phyloP scores from a whole-genome alignment of 805 yeast genomes.

The Wickerhamiella domercqiae region DNA sequence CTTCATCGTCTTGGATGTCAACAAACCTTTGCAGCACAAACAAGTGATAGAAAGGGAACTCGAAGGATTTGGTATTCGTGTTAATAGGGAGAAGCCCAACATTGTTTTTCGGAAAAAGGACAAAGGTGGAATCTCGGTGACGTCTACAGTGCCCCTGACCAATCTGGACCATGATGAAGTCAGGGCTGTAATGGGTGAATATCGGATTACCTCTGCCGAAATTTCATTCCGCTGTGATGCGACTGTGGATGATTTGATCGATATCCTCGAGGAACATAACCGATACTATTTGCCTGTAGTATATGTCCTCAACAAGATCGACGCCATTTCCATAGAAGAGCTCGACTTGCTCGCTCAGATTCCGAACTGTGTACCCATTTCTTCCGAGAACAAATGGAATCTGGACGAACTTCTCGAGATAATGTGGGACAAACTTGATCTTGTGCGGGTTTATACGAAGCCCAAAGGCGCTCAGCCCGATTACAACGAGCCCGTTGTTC shows the following conservation, averaged over 20 bases:
- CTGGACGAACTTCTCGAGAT: conserved; percentile 82
- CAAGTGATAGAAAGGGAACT: conserved; percentile 85
- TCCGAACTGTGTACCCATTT: conserved; percentile 94
- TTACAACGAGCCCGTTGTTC: conserved; percentile 85
- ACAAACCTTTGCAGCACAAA: conserved; percentile 89
- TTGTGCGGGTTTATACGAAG: conserved; percentile 92
- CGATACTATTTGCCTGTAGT: conserved; percentile 92
- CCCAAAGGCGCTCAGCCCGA: conserved; percentile 94
- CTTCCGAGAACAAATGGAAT: conserved; percentile 94
- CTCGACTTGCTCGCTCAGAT: conserved; percentile 78
- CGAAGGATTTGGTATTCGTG: conserved; percentile 94
- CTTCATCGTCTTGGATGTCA: conserved; percentile 88
- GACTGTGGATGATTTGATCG: conserved; percentile 90
- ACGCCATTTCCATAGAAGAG: conserved; percentile 86
- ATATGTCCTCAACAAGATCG: conserved; percentile 90
- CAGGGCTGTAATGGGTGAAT: conserved; percentile 90
- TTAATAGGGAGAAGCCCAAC: conserved; percentile 86
- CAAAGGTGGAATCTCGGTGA: conserved; percentile 87
- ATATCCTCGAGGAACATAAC: conserved; percentile 76
- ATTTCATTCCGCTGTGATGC: conserved; percentile 96
- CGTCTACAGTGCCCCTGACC: conserved; percentile 85
- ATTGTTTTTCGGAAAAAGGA: conserved; percentile 85
- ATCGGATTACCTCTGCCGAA: conserved; percentile 89
- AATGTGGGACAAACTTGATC: conserved; percentile 87
- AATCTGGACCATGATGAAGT: conserved; percentile 86